These are phyloP conservation scores for Dillenia suffruticosa DNA, from an alignment of 164 flowering plant genomes.

Conservation along the genomic window DNA sequence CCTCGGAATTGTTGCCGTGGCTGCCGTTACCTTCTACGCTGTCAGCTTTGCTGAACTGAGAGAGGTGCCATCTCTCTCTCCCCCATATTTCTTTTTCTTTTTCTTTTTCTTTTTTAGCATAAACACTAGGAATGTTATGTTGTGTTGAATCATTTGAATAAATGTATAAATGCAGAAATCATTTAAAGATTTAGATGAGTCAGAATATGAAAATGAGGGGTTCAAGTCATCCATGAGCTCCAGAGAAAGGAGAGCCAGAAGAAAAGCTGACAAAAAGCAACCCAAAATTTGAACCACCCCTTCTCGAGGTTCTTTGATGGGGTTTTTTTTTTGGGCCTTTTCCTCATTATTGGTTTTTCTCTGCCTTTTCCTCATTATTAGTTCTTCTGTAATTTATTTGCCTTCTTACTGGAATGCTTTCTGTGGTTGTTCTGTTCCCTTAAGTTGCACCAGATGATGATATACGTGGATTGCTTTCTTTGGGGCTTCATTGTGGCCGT, in stretches of 20 bases:
- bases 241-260: conserved; percentile 50
- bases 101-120: neutral
- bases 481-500: too few relatives aligned
- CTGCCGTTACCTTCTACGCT: conserved; percentile 68
- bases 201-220: conserved; percentile 31
- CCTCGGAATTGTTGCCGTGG: conserved; percentile 61
- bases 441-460: too few relatives aligned
- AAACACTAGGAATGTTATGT: too few relatives aligned
- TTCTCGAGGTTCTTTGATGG: too few relatives aligned
- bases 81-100: neutral
- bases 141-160: too few relatives aligned
- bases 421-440: too few relatives aligned
- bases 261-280: conserved; percentile 33
- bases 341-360: too few relatives aligned
- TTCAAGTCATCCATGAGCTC: conserved; percentile 47
- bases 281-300: conserved; percentile 16
- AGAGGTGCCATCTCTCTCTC: conserved; percentile 36
- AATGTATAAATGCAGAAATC: conserved; percentile 38
- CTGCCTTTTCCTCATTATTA: too few relatives aligned
- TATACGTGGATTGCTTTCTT: too few relatives aligned
- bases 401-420: too few relatives aligned
- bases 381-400: too few relatives aligned
- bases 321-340: too few relatives aligned
- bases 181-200: conserved; percentile 37
- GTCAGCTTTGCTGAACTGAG: conserved; percentile 73